Conservation (phyloP, 2,329 filamentous ascomycete genomes). For the Diaporthe sp. region DNA sequence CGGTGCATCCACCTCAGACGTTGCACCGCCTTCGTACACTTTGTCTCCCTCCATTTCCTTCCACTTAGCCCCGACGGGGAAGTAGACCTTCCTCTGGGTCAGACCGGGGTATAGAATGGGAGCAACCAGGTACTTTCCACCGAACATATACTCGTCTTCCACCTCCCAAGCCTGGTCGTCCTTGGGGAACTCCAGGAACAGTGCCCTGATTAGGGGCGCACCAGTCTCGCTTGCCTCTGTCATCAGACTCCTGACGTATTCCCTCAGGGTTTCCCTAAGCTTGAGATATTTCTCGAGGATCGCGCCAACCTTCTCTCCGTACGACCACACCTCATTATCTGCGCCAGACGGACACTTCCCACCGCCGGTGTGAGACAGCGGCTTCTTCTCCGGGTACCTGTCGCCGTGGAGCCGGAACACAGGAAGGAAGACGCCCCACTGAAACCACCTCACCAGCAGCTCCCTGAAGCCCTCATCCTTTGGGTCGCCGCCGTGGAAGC, state of each 20-base stretch:
- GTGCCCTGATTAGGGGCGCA: constrained; percentile 70
- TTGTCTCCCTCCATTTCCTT: constrained; percentile 38
- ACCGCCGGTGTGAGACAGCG: constrained; percentile 50
- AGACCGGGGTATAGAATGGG: constrained; percentile 66
- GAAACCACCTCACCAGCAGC: constrained; percentile 76
- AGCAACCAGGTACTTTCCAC: constrained; percentile 67
- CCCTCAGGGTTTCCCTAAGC: constrained; percentile 68
- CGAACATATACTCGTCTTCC: constrained; percentile 75
- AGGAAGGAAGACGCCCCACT: constrained; percentile 76
- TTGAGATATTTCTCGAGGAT: constrained; percentile 71
- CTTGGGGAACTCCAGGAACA: constrained; percentile 74
- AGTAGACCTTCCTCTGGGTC: constrained; percentile 61
- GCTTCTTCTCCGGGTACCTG: constrained; percentile 65
- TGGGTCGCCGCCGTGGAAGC: constrained; percentile 75
- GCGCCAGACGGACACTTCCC: constrained; percentile 63
- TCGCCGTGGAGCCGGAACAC: constrained; percentile 78
- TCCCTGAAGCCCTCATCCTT: constrained; percentile 69
- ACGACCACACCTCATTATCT: constrained; percentile 75
- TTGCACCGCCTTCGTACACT: constrained; percentile 34
- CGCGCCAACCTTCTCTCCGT: constrained; percentile 69
- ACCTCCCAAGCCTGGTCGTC: constrained; percentile 68
- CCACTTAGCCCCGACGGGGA: constrained; percentile 55
- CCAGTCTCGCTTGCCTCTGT: constrained; percentile 70
- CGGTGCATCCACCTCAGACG: constrained; percentile 36
- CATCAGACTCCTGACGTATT: constrained; percentile 71